These are phyloP conservation scores for Clarireedia sp. DNA, from an alignment of 2,329 filamentous ascomycete species.

Conservation along the genomic window DNA sequence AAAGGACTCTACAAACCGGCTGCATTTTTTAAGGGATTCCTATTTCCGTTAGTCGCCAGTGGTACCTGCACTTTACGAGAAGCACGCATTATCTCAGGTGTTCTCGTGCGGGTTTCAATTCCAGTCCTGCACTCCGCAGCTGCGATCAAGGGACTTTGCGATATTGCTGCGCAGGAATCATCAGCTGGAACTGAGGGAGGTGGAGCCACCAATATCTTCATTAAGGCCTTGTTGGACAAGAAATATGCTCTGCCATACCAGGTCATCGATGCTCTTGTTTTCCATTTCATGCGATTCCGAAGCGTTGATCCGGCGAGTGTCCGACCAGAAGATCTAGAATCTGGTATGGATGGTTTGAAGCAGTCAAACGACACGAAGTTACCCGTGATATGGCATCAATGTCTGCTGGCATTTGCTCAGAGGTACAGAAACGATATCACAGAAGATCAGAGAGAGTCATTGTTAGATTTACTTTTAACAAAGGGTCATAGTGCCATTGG, in stretches of 20 bases:
- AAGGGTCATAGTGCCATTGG: conserved; percentile 84
- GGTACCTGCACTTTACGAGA: conserved; percentile 89
- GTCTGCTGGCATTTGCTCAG: conserved; percentile 83
- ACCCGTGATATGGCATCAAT: conserved; percentile 95
- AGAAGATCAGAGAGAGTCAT: conserved; percentile 84
- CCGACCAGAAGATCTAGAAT: conserved; percentile 38
- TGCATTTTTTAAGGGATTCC: conserved; percentile 92
- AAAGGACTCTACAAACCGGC: conserved; percentile 89
- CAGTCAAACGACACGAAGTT: conserved; percentile 54
- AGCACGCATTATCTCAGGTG: conserved; percentile 82
- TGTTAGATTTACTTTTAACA: conserved; percentile 77
- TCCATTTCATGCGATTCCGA: conserved; percentile 90
- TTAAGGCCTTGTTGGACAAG: conserved; percentile 88
- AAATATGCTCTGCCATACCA: conserved; percentile 94
- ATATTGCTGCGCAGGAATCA: conserved; percentile 87
- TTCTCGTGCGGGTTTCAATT: conserved; percentile 76
- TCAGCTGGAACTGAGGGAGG: conserved; percentile 76
- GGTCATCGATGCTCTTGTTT: conserved; percentile 88
- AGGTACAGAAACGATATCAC: conserved; percentile 94
- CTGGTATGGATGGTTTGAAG: conserved; percentile 46
- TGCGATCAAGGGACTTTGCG: conserved; percentile 83
- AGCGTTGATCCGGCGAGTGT: conserved; percentile 54
- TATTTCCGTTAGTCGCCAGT: conserved; percentile 80
- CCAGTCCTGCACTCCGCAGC: conserved; percentile 89
- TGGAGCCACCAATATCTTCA: conserved; percentile 90